Evolutionary conservation across 1,284 basidiomycete species (phyloP), one percentile per base, ranked within the genome.

Genomic region (Papiliotrema fonsecae): DNA sequence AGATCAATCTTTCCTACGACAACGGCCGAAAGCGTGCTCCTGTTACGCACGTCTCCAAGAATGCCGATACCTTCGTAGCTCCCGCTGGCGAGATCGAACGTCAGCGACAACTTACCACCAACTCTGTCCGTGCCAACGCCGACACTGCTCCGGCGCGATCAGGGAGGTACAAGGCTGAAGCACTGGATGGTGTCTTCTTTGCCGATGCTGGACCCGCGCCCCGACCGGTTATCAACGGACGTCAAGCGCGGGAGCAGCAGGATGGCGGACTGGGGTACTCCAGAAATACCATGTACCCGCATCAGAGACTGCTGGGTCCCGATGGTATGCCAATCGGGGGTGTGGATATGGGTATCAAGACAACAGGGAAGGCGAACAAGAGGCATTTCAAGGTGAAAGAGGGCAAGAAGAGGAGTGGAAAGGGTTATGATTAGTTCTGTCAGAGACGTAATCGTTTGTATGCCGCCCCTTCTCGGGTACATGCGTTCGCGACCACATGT

Each of bases 311-410:
- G 31, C 77, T 92, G 11, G 82, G 82, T 1, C 78, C 88, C 50
- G 85, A 91, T 65, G 91, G 90, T 2, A 82, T 79, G 24, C 75
- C 76, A 16, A 64, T 87, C 42, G 42, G 52, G 59, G 55, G 30
- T 9, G 27, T 28, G 42, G 74, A 70, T 35, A 77, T 77, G 10
- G 74, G 77, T 45, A 75, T 77, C 54, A 75, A 76, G 50, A 68
- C 14, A 66, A 77, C 2, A 70, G 81, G n/a, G 58, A 81, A 65
- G 27, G 47, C 47, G 45, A 56, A 57, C 52, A 97, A 96, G 78
- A 93, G 91, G 70, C 85, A 87, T 62, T 88, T 89, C 77, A 97
- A 93, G 76, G 87, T 84, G 64, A 80, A 75, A 84, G 88, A 78
- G 49, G 81, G 81, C 49, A 97, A 97, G 75, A 85, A 90, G 73